Evolutionary conservation across 441 rosid genomes (phyloP), one percentile per base, ranked within the genome.

Genomic region (Erodium texanum): DNA sequence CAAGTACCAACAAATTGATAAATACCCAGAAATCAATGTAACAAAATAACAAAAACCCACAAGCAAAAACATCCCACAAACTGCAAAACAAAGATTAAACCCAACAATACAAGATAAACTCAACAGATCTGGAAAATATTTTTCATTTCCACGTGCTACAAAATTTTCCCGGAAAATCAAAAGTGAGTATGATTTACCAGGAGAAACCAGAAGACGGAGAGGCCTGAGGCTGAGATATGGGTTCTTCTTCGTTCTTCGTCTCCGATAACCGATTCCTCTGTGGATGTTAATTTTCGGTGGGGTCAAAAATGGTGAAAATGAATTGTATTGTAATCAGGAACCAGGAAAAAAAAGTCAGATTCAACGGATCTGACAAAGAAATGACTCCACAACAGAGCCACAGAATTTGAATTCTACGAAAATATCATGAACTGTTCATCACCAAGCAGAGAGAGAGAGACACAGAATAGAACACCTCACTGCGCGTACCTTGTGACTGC

Each of bases 31-130:
- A 54, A 54, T 54, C 62, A 54, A 22, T 54, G 62, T 20, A 22
- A 20, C 62, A 58, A 58, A 58, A 20, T 20, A 58, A 20, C 62
- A 58, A 58, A 58, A 58, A 58, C 62, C 27, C 62, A 58, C 24
- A 58, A 58, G 62, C 62, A 54, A 58, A 9, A 58, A 20, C 24
- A 54, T 16, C 62, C 23, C 11, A 54, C 1, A 54, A 1, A 54
- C 9, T 6, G 24, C 62, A 19, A 22, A 19, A 54, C 24, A 54
- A 19, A 6, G 24, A 54, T 54, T 54, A 54, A 45, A 45, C 52
- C 52, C 11, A 48, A 48, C 4, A 34, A 34, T 3, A 5, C 4
- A 0, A n/a, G 7, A 48, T 14, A 20, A 58, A 58, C 62, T 58
- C 62, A 14, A 22, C 12, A 58, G 62, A 58, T 58, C 62, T 58